Conservation (phyloP, 331 rosid species). For the Spiraea crenata region DNA sequence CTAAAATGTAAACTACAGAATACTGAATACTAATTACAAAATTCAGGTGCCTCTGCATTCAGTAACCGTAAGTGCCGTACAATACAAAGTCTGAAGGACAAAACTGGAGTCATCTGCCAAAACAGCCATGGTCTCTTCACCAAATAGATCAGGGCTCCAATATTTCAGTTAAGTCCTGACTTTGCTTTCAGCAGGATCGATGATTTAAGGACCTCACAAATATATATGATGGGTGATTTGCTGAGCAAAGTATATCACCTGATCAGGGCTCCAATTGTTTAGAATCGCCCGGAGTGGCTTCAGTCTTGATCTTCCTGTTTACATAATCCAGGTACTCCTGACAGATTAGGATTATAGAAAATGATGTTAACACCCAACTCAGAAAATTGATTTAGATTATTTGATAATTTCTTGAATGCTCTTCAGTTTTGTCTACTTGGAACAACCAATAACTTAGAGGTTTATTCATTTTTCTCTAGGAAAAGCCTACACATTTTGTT, state of each 20-base stretch:
- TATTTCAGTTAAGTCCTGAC: not conserved
- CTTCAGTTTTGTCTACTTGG: not conserved
- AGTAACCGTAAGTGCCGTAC: not conserved
- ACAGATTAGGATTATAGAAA: constrained; percentile 19
- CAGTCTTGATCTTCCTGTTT: constrained; percentile 49
- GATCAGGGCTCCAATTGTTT: too few species aligned
- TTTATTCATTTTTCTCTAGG: not conserved
- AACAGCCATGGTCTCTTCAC: not conserved
- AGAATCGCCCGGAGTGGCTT: not conserved
- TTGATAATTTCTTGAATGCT: not conserved
- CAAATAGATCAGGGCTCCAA: not conserved
- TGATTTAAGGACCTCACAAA: not conserved
- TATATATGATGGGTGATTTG: too few species aligned
- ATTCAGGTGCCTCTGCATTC: not conserved
- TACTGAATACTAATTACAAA: not conserved
- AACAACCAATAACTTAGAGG: not conserved
- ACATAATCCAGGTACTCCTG: constrained; percentile 84
- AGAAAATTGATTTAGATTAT: not conserved
- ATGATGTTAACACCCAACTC: not conserved
- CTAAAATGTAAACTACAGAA: not conserved
- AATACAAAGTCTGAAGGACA: not conserved
- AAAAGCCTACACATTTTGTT: not conserved
- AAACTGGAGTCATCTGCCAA: not conserved
- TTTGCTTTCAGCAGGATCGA: not conserved
- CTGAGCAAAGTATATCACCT: too few species aligned